Conservation (phyloP, 2,329 filamentous ascomycete genomes). For the Alternaria metachromatica region DNA sequence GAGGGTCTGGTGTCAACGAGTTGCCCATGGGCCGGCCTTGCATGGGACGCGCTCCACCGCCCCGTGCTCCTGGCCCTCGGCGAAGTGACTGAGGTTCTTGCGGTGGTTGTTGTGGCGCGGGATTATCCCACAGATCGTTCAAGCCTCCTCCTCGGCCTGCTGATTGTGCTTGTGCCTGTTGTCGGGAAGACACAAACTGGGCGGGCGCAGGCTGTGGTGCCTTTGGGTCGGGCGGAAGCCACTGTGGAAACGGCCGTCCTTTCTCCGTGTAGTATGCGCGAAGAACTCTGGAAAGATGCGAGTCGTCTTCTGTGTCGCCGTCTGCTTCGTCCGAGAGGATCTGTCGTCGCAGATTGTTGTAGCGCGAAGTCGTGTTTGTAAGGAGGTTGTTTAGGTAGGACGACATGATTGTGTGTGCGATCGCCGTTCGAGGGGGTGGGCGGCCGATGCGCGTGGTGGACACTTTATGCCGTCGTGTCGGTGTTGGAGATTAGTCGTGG, state of each 20-base stretch:
- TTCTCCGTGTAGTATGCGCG: slow-evolving; percentile 93
- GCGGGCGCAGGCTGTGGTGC: slow-evolving; percentile 58
- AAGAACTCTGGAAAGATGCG: slow-evolving; percentile 91
- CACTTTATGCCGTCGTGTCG: slow-evolving; percentile 1
- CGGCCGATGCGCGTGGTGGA: not conserved
- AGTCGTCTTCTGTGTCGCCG: slow-evolving; percentile 77
- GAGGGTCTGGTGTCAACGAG: slow-evolving; percentile 43
- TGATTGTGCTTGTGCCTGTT: slow-evolving; percentile 34
- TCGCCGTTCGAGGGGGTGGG: not conserved
- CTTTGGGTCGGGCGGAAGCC: slow-evolving; percentile 92
- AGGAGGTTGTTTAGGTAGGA: slow-evolving; percentile 81
- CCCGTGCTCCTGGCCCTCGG: slow-evolving; percentile 53
- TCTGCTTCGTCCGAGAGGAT: slow-evolving; percentile 68
- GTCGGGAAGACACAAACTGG: slow-evolving; percentile 60
- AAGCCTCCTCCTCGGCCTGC: slow-evolving; percentile 55
- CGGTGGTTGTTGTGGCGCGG: slow-evolving; percentile 46
- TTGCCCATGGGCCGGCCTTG: slow-evolving; percentile 39
- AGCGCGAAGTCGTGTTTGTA: slow-evolving; percentile 63
- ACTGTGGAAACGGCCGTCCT: slow-evolving; percentile 77
- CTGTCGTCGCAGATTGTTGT: slow-evolving; percentile 66
- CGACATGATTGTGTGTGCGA: slow-evolving; percentile 50
- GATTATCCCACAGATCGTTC: slow-evolving; percentile 66
- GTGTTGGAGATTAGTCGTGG: slow-evolving; percentile 10
- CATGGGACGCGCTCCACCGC: slow-evolving; percentile 39
- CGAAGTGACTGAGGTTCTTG: slow-evolving; percentile 53